Evolutionary conservation across 768 basidiomycete genomes (phyloP).

Genomic region (Trametes villosa): DNA sequence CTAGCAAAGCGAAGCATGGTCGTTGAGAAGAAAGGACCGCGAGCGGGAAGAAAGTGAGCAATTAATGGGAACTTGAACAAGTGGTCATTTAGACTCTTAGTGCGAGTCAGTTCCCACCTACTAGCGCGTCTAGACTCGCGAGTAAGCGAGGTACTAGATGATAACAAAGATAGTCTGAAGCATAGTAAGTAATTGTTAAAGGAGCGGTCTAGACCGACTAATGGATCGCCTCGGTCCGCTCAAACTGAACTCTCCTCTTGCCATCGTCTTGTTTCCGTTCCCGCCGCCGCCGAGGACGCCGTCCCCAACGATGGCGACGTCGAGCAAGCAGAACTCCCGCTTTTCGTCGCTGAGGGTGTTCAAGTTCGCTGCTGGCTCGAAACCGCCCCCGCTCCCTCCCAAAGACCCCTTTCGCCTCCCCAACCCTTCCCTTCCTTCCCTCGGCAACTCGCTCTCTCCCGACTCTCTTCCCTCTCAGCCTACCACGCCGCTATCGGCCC

Average conservation of each 20-base stretch:
- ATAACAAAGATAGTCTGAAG: neutral
- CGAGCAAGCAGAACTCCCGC: constrained; percentile 40
- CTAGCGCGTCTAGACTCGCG: too few relatives aligned
- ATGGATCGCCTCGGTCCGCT: constrained; percentile 7
- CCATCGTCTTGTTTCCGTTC: constrained; percentile 20
- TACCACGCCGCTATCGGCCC: constrained; percentile 31
- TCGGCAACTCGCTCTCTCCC: constrained; percentile 50
- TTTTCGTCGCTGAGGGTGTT: constrained; percentile 48
- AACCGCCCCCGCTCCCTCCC: constrained; percentile 64
- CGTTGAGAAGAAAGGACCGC: too few relatives aligned
- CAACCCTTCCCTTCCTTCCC: constrained; percentile 45
- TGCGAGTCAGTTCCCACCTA: too few relatives aligned
- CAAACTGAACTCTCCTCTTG: too few relatives aligned
- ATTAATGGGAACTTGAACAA: too few relatives aligned
- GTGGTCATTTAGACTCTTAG: too few relatives aligned
- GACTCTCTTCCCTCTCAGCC: constrained; percentile 40
- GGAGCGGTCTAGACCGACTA: constrained; percentile 7
- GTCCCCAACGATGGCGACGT: constrained; percentile 30
- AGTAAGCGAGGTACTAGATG: neutral
- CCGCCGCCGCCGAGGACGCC: constrained; percentile 21
- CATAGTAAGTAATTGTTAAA: too few relatives aligned
- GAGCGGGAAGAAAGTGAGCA: too few relatives aligned
- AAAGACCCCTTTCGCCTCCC: constrained; percentile 60
- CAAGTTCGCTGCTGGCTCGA: constrained; percentile 39
- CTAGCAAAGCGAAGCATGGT: too few relatives aligned